Evolutionary conservation across 108 stramenopile genomes (phyloP), one percentile per base, ranked within the genome.

Genomic region (Nitzschia palea): DNA sequence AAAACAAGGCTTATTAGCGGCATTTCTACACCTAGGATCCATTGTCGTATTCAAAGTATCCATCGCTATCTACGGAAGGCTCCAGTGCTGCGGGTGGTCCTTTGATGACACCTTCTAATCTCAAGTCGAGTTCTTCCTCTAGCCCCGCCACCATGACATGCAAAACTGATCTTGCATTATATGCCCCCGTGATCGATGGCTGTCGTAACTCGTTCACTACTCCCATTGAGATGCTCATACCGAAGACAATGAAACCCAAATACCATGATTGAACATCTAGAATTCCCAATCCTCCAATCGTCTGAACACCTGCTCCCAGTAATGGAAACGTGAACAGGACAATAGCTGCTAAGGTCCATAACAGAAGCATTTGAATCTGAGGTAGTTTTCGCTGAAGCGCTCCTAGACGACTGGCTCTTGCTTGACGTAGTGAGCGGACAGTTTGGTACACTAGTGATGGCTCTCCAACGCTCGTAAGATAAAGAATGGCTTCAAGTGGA

Each of bases 371-470:
- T 29, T 90, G 87, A 44, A 68, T 55, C 27, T 36, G 37, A 3
- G 93, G 88, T 1, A 94, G 72, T 56, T 94, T 94, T 30, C 93
- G 78, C 56, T 94, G 93, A 73, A 94, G 47, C 29, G 93, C 92
- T 14, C 92, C 92, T 30, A 94, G 61, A 4, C 93, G 73, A 43
- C 60, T 30, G 44, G 88, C 82, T 15, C 93, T 80, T 2, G 93
- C 93, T 73, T 91, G 82, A 43, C 89, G 82, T 47, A 94, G 67
- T 28, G 79, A 78, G 15, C 83, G 80, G 2, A 94, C 89, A 5
- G 93, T 94, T 56, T 94, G 86, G 63, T 94, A 94, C 8, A 91
- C 80, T n/a, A 80, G 27, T 22, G 81, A 77, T 0, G 89, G 93
- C 36, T 86, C 82, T 44, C 93, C 93, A 1, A 94, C 93, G 37